phyloP scores from a whole-genome alignment of 2,329 filamentous ascomycete species.

The Aspergillus fumigatus region DNA sequence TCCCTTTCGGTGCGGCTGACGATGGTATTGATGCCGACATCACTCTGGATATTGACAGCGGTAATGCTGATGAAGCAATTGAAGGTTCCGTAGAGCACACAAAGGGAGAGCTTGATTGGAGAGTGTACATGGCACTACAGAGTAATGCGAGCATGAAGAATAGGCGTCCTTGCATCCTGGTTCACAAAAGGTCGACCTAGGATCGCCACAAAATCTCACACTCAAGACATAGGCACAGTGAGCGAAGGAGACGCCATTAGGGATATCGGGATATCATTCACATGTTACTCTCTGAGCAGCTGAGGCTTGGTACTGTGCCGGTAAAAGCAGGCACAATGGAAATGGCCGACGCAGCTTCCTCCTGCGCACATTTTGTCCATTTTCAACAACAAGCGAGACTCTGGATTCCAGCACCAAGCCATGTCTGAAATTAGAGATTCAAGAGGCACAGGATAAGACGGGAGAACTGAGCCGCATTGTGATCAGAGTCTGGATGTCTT shows the following conservation, averaged over 20 bases:
- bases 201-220: not conserved
- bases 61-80: too few species aligned
- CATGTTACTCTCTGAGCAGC: not conserved
- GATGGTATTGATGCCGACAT: not conserved
- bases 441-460: not conserved
- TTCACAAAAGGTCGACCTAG: not conserved
- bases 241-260: not conserved
- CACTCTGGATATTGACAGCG: not conserved
- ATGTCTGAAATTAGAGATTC: not conserved
- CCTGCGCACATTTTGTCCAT: not conserved
- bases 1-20: not conserved
- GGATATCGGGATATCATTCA: not conserved
- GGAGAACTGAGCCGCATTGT: not conserved
- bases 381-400: not conserved
- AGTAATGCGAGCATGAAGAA: not conserved
- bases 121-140: not conserved
- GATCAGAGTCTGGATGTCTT: not conserved
- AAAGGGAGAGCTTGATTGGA: not conserved
- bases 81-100: not conserved
- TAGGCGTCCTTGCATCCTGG: not conserved
- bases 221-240: not conserved
- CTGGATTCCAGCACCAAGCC: not conserved
- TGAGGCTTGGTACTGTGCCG: not conserved
- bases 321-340: not conserved
- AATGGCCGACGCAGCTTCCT: not conserved